These are phyloP conservation scores for Saccharomycopsis hybrid DNA, from an alignment of 1,139 yeast species.

Conservation along the genomic window DNA sequence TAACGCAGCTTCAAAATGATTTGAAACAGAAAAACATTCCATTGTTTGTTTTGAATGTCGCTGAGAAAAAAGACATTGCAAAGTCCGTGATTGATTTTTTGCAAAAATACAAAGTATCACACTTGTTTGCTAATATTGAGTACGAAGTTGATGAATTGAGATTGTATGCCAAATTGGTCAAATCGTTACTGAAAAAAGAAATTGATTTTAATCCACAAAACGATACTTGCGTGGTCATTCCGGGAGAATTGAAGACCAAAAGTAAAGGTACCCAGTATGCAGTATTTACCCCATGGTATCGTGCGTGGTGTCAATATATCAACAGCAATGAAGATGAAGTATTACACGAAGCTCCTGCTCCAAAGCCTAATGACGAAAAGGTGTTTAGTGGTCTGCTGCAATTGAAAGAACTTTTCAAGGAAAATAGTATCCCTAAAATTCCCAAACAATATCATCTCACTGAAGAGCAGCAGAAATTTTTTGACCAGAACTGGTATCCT, in stretches of 20 bases:
- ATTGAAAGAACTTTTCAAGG: slow-evolving; percentile 21
- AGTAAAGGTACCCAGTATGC: slow-evolving; percentile 43
- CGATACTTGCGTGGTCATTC: slow-evolving; percentile 44
- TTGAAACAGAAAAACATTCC: slow-evolving; percentile 36
- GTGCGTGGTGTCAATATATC: slow-evolving; percentile 37
- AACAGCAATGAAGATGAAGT: slow-evolving; percentile 22
- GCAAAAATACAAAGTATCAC: slow-evolving; percentile 28
- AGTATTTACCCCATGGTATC: slow-evolving; percentile 50
- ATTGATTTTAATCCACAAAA: slow-evolving; percentile 33
- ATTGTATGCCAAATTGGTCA: slow-evolving; percentile 30
- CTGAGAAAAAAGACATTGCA: slow-evolving; percentile 26
- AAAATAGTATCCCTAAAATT: slow-evolving; percentile 19
- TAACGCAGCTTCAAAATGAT: slow-evolving; percentile 30
- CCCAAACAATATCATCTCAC: slow-evolving; percentile 20
- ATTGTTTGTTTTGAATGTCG: slow-evolving; percentile 32
- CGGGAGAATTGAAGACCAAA: slow-evolving; percentile 36
- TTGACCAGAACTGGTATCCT: slow-evolving; percentile 5
- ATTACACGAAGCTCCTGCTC: slow-evolving; percentile 8
- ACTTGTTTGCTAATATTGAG: slow-evolving; percentile 38
- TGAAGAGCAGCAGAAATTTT: slow-evolving; percentile 17
- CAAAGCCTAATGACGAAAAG: slow-evolving; percentile 7
- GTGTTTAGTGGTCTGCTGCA: slow-evolving; percentile 1
- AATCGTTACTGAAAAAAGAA: slow-evolving; percentile 22
- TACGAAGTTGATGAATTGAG: slow-evolving; percentile 49
- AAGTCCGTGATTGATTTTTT: slow-evolving; percentile 22